Evolutionary conservation across 192 early-diverging fungal species (phyloP).

Genomic region (Backusella parvicylindrica): DNA sequence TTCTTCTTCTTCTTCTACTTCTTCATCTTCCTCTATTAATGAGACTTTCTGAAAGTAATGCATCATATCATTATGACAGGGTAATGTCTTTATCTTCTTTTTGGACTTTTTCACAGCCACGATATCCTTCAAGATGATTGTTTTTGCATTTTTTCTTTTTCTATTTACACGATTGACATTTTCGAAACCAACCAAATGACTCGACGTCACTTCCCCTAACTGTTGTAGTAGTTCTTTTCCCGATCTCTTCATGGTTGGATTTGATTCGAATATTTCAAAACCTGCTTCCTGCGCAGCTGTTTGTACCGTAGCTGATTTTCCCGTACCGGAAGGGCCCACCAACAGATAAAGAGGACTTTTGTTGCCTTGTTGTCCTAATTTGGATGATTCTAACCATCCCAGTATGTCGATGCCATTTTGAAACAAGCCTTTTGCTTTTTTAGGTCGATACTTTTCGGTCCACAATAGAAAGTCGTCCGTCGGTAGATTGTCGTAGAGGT

Average conservation of each 20-base stretch:
- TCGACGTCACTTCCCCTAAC: slow-evolving; percentile 69
- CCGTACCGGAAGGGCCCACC: slow-evolving; percentile 63
- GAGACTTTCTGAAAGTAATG: neutral
- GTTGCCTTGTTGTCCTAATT: neutral
- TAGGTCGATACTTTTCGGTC: slow-evolving; percentile 27
- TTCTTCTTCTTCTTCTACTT: neutral
- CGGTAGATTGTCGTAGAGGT: neutral
- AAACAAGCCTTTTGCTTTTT: slow-evolving; percentile 7
- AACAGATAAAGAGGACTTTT: slow-evolving; percentile 42
- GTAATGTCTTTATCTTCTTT: neutral
- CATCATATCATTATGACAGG: slow-evolving; percentile 5
- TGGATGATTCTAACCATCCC: slow-evolving; percentile 18
- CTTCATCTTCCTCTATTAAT: neutral
- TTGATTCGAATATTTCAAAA: slow-evolving; percentile 75
- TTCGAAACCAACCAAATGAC: slow-evolving; percentile 62
- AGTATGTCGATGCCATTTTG: neutral
- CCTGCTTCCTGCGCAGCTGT: slow-evolving; percentile 69
- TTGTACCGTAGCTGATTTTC: slow-evolving; percentile 72
- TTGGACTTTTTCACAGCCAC: neutral
- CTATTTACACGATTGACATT: slow-evolving; percentile 5
- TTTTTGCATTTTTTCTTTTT: neutral
- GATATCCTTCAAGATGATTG: neutral
- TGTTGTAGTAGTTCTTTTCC: slow-evolving; percentile 66
- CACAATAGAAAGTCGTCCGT: neutral
- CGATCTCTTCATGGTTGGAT: slow-evolving; percentile 61